Evolutionary conservation across 805 yeast genomes (phyloP).

Genomic region (Pichia nakasei): DNA sequence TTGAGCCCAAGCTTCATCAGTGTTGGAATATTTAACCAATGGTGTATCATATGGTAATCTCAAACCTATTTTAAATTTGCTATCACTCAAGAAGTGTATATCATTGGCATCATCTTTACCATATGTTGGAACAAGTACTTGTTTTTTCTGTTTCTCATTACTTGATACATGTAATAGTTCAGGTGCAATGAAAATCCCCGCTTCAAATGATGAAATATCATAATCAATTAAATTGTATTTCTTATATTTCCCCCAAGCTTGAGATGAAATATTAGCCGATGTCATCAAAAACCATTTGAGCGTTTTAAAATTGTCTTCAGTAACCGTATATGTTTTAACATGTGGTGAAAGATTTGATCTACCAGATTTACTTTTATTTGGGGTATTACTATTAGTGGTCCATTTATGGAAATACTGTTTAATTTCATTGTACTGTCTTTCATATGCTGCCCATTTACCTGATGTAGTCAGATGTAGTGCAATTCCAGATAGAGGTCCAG

Average conservation of each 20-base stretch:
- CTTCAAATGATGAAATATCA: constrained; percentile 39
- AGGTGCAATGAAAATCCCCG: constrained; percentile 41
- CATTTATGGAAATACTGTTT: constrained; percentile 38
- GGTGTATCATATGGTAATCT: constrained; percentile 51
- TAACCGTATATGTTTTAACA: constrained; percentile 55
- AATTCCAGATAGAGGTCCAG: constrained; percentile 20
- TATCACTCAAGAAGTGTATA: not conserved
- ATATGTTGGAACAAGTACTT: constrained; percentile 34
- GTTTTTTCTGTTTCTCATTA: not conserved
- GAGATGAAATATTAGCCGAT: constrained; percentile 65
- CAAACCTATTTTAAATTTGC: constrained; percentile 26
- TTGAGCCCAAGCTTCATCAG: constrained; percentile 45
- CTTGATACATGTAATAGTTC: constrained; percentile 13
- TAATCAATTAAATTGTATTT: constrained; percentile 20
- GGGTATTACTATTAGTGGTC: constrained; percentile 22
- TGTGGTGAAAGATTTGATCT: constrained; percentile 35
- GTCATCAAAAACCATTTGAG: constrained; percentile 66
- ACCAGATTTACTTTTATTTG: constrained; percentile 17
- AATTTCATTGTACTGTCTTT: constrained; percentile 34
- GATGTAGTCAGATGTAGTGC: constrained; percentile 20
- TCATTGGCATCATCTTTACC: constrained; percentile 26
- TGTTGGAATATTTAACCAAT: constrained; percentile 29
- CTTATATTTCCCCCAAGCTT: constrained; percentile 66
- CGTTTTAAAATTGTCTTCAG: constrained; percentile 40
- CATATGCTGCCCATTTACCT: constrained; percentile 16